Evolutionary conservation across 148 eudicot genomes (phyloP).

Genomic region (Vaccinium corymbosum): DNA sequence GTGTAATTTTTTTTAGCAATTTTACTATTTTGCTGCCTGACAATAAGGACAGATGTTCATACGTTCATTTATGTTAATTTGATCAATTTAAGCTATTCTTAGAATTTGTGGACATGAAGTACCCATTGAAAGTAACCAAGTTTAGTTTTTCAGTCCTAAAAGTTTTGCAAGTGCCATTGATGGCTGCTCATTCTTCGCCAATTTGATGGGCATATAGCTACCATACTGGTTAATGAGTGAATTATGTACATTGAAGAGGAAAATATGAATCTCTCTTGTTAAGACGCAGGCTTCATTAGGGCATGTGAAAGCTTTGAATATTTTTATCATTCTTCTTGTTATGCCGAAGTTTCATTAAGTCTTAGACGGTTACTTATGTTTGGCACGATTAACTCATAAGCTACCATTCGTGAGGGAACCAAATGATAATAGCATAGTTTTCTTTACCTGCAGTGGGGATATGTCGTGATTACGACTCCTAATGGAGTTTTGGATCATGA

Average conservation of each 20-base stretch:
- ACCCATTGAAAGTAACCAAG: neutral
- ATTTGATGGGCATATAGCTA: neutral
- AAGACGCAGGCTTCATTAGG: neutral
- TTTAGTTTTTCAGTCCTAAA: neutral
- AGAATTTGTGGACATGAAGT: neutral
- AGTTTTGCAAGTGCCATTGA: neutral
- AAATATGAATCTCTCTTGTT: neutral
- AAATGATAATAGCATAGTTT: neutral
- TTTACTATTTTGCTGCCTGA: neutral
- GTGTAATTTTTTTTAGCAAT: neutral
- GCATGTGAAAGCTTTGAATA: neutral
- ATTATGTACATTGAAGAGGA: conserved; percentile 6
- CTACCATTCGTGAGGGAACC: neutral
- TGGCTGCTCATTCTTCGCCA: neutral
- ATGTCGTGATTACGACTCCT: conserved; percentile 84
- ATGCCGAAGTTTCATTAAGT: neutral
- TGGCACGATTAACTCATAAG: conserved; percentile 25
- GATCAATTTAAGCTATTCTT: neutral
- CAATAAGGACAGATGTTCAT: neutral
- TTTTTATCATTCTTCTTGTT: neutral
- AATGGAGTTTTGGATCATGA: conserved; percentile 91
- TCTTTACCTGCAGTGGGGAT: conserved; percentile 75
- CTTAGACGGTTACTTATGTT: neutral
- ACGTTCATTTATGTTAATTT: neutral
- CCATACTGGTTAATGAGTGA: neutral